Evolutionary conservation across 164 flowering plant species (phyloP), one percentile per base, ranked within the genome.

Genomic region (Piper betle): DNA sequence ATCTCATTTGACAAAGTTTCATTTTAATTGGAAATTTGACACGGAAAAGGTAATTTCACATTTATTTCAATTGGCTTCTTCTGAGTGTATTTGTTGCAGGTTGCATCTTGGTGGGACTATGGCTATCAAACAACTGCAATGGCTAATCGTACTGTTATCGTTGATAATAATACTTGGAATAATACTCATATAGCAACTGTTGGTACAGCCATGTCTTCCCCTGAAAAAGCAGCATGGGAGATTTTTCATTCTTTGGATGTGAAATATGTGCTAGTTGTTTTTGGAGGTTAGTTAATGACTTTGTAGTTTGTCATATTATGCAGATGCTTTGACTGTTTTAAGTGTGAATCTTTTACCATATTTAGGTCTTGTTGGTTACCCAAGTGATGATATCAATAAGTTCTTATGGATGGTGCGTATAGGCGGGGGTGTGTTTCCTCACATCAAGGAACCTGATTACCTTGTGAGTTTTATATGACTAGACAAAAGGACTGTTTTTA

Each of bases 41-140:
- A n/a, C n/a, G n/a, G n/a, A n/a, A n/a, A 25, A 25, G 33, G 2
- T 25, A 2, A 25, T 25, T 25, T 25, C 33, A 25, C 33, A 25
- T 25, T 25, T 25, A 25, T 25, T 37, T 39, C 48, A 50, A 2
- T 13, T 20, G 5, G 33, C 52, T 46, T 55, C 61, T 61, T 18
- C 39, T 0, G 16, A 55, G 12, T n/a, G 48, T 53, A 8, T 20
- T 62, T 53, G 39, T 69, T 80, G 69, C 78, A 94, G 99, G 97
- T 94, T 80, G 97, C 97, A 59, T 91, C 97, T 56, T 91, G 99
- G 99, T 94, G 99, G 99, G 97, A 91, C 64, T 91, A 94, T 70
- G 99, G 99, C 58, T 94, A 91, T 69, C 99, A 94, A 77, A 94
- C 96, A 61, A 91, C 99, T 61, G 99, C 99, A 10, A 94, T 94